A percentile compares a stretch with the other conserved stretches of the same genome.
Evolutionary conservation across 1,284 basidiomycete species (phyloP).

Genomic region (Chiua sp.): DNA sequence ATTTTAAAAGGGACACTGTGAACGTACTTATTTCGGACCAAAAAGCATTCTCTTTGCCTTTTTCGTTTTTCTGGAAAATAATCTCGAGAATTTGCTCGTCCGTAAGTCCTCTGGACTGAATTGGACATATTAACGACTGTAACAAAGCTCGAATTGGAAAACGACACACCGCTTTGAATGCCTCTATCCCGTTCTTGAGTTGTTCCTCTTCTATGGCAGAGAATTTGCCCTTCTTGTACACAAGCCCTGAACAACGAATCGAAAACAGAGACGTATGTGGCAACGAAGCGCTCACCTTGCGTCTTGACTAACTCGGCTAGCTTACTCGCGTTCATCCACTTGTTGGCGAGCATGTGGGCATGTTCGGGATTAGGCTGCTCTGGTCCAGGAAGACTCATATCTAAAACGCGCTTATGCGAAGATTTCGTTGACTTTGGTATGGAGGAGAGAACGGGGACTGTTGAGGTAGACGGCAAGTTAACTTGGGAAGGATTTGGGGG

Average conservation of each 20-base stretch:
- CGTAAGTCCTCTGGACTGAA: slow-evolving; percentile 52
- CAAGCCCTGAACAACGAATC: slow-evolving; percentile 56
- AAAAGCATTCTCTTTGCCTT: slow-evolving; percentile 64
- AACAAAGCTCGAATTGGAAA: slow-evolving; percentile 1
- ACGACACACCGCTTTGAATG: slow-evolving; percentile 60
- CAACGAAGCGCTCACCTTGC: slow-evolving; percentile 53
- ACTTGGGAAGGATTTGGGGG: slow-evolving; percentile 24
- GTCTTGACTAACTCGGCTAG: slow-evolving; percentile 67
- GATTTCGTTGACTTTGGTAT: slow-evolving; percentile 43
- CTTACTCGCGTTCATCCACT: slow-evolving; percentile 74
- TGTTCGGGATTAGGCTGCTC: slow-evolving; percentile 48
- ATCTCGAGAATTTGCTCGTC: slow-evolving; percentile 61
- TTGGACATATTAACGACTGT: slow-evolving; percentile 13
- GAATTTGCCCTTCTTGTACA: slow-evolving; percentile 87
- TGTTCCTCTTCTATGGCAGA: slow-evolving; percentile 75
- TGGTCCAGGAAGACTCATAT: slow-evolving; percentile 39
- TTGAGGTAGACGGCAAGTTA: slow-evolving; percentile 49
- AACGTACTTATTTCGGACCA: slow-evolving; percentile 79
- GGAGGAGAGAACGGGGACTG: slow-evolving; percentile 43
- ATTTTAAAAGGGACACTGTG: background rate
- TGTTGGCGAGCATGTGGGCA: slow-evolving; percentile 63
- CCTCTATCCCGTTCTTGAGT: slow-evolving; percentile 65
- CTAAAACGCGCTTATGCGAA: slow-evolving; percentile 35
- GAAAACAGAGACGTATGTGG: slow-evolving; percentile 8
- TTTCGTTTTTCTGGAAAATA: slow-evolving; percentile 69